These are phyloP conservation scores for Bretschneidera sinensis DNA, from an alignment of 345 rosid genomes.

Conservation along the genomic window DNA sequence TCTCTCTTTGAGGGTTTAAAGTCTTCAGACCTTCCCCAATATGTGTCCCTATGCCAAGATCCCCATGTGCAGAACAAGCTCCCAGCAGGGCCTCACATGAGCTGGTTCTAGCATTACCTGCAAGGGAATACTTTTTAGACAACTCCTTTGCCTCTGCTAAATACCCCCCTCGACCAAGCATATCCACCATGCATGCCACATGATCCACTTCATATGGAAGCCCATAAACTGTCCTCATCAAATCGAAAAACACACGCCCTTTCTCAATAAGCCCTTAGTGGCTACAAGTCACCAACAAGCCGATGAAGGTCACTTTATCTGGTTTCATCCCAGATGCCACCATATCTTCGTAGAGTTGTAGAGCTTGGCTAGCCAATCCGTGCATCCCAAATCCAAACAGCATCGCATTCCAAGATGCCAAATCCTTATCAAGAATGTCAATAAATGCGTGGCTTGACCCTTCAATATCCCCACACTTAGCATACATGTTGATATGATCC, in stretches of 20 bases:
- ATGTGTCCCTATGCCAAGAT: slow-evolving; percentile 36
- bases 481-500: slow-evolving; percentile 88
- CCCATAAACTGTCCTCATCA: slow-evolving; percentile 42
- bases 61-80: slow-evolving; percentile 48
- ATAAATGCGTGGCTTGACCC: slow-evolving; percentile 46
- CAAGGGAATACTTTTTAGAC: slow-evolving; percentile 29
- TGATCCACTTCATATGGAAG: slow-evolving; percentile 53
- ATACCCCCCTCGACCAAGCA: slow-evolving; percentile 70
- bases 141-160: slow-evolving; percentile 50
- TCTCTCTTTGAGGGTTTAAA: slow-evolving; percentile 44
- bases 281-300: slow-evolving; percentile 70
- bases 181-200: slow-evolving; percentile 67
- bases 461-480: slow-evolving; percentile 59
- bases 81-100: slow-evolving; percentile 56
- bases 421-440: slow-evolving; percentile 50
- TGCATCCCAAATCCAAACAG: slow-evolving; percentile 68
- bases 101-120: slow-evolving; percentile 11
- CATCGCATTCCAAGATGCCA: slow-evolving; percentile 75
- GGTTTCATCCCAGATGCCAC: slow-evolving; percentile 47
- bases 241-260: slow-evolving; percentile 41
- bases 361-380: slow-evolving; percentile 52
- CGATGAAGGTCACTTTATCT: slow-evolving; percentile 71
- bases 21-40: slow-evolving; percentile 35
- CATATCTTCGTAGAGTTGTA: slow-evolving; percentile 53
- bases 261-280: slow-evolving; percentile 63